Conservation (phyloP, 805 yeast species). For the Candida odintsovae region DNA sequence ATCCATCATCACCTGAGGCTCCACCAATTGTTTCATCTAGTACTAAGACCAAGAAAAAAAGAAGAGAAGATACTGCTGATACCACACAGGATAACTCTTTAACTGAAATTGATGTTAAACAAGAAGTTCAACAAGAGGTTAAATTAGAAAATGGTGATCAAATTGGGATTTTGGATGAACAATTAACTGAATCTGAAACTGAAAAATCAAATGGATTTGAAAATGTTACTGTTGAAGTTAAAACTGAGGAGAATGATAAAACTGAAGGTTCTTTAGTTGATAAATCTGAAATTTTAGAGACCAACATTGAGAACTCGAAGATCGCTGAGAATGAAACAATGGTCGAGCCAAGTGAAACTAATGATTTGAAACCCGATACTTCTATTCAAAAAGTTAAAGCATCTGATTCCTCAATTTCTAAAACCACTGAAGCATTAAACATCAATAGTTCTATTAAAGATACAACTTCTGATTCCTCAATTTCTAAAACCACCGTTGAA, state of each 20-base stretch:
- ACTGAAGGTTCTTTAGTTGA: neutral
- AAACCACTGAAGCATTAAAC: neutral
- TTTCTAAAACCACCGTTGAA: too few species aligned
- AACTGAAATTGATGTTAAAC: neutral
- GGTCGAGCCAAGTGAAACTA: too few species aligned
- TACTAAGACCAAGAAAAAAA: neutral
- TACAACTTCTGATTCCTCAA: too few species aligned
- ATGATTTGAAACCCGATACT: too few species aligned
- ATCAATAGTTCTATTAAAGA: too few species aligned
- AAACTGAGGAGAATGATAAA: neutral
- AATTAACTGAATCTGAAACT: neutral
- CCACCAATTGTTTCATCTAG: slow-evolving; percentile 21
- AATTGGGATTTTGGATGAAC: neutral
- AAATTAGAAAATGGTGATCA: neutral
- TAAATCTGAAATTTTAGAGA: too few species aligned
- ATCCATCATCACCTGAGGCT: slow-evolving; percentile 21
- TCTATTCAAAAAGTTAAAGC: too few species aligned
- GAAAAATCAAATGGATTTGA: neutral
- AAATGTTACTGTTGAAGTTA: neutral
- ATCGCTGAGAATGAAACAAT: too few species aligned
- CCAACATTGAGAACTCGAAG: too few species aligned
- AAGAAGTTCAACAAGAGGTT: neutral
- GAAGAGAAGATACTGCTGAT: neutral
- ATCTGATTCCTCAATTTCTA: too few species aligned
- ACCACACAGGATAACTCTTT: neutral